These are phyloP conservation scores for Tremella fuciformis DNA, from an alignment of 768 basidiomycete species.

Conservation along the genomic window DNA sequence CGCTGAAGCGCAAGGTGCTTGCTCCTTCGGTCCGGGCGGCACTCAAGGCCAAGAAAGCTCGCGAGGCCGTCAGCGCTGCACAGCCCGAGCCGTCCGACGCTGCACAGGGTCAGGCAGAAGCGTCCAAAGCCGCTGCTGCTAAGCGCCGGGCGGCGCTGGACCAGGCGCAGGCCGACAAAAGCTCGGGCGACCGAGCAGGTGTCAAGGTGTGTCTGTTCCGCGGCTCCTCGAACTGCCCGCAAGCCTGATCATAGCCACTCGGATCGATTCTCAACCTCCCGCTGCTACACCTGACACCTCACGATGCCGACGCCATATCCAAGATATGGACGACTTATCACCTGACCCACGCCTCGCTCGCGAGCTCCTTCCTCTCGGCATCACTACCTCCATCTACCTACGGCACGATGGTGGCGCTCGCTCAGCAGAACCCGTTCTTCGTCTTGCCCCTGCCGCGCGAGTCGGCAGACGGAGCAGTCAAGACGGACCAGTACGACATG, in stretches of 20 bases:
- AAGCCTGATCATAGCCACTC: conserved; percentile 62
- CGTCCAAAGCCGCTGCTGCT: conserved; percentile 7
- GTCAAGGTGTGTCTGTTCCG: conserved; percentile 52
- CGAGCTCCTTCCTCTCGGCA: conserved; percentile 80
- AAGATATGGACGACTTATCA: conserved; percentile 89
- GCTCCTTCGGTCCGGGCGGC: conserved; percentile 24
- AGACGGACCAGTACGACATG: conserved; percentile 53
- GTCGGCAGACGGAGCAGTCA: conserved; percentile 46
- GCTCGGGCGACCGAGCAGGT: conserved; percentile 44
- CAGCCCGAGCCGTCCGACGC: neutral
- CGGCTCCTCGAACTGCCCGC: neutral
- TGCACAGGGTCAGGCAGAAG: neutral
- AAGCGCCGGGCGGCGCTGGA: conserved; percentile 6
- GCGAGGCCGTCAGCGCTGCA: neutral
- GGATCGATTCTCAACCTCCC: conserved; percentile 74
- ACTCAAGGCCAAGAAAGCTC: conserved; percentile 18
- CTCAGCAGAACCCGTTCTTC: conserved; percentile 70
- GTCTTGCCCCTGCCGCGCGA: conserved; percentile 75
- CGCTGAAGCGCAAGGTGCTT: conserved; percentile 49
- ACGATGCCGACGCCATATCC: conserved; percentile 70
- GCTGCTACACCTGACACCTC: conserved; percentile 64
- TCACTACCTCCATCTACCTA: conserved; percentile 72
- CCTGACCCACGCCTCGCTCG: conserved; percentile 70
- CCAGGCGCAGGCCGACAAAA: conserved; percentile 14
- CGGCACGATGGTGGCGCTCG: conserved; percentile 64